These are phyloP conservation scores for Fusarium cyanostomum DNA, from an alignment of 2,329 filamentous ascomycete species.

Conservation along the genomic window DNA sequence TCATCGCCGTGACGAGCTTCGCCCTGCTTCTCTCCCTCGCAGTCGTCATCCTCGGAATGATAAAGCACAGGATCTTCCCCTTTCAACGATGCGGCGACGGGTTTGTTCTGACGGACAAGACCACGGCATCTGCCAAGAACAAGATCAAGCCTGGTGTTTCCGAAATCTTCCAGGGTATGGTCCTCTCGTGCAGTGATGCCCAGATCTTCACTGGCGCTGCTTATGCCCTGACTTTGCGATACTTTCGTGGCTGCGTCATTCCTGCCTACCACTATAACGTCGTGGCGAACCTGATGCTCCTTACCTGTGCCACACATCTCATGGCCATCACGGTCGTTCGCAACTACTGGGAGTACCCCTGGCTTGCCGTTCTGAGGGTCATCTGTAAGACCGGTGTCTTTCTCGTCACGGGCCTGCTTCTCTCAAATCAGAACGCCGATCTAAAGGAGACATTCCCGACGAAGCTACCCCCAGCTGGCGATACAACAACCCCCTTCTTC, in stretches of 20 bases:
- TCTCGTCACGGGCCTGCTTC: slow-evolving; percentile 8
- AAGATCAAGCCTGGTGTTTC: slow-evolving; percentile 7
- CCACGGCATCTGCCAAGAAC: neutral
- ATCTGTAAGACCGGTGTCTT: slow-evolving; percentile 18
- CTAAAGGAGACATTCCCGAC: slow-evolving; percentile 5
- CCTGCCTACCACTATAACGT: slow-evolving; percentile 23
- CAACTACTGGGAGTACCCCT: slow-evolving; percentile 18
- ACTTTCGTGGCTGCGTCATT: slow-evolving; percentile 9
- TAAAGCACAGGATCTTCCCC: slow-evolving; percentile 8
- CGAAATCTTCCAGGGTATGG: slow-evolving; percentile 16
- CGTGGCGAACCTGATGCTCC: slow-evolving; percentile 20
- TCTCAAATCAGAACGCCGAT: slow-evolving; percentile 13
- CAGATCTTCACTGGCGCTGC: slow-evolving; percentile 22
- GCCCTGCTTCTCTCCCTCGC: slow-evolving; percentile 4
- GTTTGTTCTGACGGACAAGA: neutral
- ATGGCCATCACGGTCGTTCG: slow-evolving; percentile 18
- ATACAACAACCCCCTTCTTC: neutral
- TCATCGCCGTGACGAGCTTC: slow-evolving; percentile 9
- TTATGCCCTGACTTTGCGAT: slow-evolving; percentile 11
- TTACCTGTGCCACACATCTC: slow-evolving; percentile 19
- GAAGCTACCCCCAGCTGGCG: neutral
- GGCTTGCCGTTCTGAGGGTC: slow-evolving; percentile 3
- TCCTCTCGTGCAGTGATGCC: slow-evolving; percentile 22
- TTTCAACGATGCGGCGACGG: neutral
- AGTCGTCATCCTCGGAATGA: slow-evolving; percentile 4